These are phyloP conservation scores for Podaxis mareebaensis DNA, from an alignment of 768 basidiomycete species.

Conservation along the genomic window DNA sequence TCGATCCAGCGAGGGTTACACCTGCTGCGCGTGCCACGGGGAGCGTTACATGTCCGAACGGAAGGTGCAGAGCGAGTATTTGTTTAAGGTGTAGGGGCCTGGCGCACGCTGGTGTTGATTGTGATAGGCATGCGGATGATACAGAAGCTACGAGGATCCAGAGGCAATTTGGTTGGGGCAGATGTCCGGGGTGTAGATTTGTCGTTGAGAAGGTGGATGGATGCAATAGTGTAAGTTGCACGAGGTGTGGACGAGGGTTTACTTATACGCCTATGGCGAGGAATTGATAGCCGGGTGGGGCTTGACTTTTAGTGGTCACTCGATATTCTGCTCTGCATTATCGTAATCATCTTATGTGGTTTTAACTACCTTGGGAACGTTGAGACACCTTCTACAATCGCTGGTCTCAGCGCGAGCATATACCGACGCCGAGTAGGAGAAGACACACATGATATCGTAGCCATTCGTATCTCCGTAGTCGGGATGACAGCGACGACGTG, in stretches of 20 bases:
- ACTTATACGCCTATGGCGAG: neutral
- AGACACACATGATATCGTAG: neutral
- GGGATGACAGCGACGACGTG: too few species aligned
- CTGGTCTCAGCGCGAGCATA: neutral
- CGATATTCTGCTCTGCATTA: neutral
- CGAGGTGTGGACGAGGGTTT: conserved; percentile 5
- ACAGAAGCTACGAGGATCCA: neutral
- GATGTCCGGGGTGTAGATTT: conserved; percentile 13
- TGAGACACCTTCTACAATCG: neutral
- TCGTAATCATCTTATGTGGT: neutral
- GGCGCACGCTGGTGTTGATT: conserved; percentile 6
- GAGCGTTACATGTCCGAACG: conserved; percentile 2
- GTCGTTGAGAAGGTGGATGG: conserved; percentile 9
- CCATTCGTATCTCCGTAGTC: too few species aligned
- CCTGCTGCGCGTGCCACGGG: neutral
- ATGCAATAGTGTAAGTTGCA: neutral
- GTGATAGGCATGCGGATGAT: conserved; percentile 6
- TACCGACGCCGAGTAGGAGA: neutral
- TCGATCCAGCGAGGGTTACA: conserved; percentile 10
- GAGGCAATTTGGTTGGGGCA: conserved; percentile 11
- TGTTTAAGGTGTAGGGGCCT: conserved; percentile 6
- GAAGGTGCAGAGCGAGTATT: neutral
- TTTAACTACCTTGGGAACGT: neutral
- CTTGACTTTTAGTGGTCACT: neutral
- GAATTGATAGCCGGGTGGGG: neutral